Evolutionary conservation across 495 filamentous ascomycete species (phyloP).

Genomic region (Aspergillus indologenus): DNA sequence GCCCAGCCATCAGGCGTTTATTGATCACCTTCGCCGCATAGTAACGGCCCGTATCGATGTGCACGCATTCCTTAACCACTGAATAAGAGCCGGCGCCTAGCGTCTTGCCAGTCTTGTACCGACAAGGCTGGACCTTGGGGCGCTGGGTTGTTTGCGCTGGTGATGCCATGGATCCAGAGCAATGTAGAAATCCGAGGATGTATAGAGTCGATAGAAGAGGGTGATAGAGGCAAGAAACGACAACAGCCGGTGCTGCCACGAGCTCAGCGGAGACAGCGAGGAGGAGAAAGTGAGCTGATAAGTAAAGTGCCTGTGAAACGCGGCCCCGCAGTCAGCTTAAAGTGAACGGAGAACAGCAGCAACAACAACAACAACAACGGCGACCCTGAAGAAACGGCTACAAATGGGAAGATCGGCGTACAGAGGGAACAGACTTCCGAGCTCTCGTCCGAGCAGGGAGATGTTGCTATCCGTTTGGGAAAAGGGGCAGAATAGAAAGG

Average conservation of each 20-base stretch:
- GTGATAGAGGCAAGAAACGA: slow-evolving; percentile 2
- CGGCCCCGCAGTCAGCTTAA: slow-evolving; percentile 3
- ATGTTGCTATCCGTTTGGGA: neutral
- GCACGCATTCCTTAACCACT: slow-evolving; percentile 99
- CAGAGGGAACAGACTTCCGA: neutral
- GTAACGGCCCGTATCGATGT: slow-evolving; percentile 95
- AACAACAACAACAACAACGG: too few species aligned
- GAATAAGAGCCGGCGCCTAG: slow-evolving; percentile 95
- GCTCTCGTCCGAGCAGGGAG: neutral
- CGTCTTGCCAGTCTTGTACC: slow-evolving; percentile 99
- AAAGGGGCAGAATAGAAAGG: neutral
- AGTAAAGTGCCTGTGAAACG: slow-evolving; percentile 1
- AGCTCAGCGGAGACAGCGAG: neutral
- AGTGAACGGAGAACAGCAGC: neutral
- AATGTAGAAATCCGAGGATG: neutral
- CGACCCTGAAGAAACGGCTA: neutral
- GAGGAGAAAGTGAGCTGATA: neutral
- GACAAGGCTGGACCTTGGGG: slow-evolving; percentile 70
- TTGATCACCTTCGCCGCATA: slow-evolving; percentile 99
- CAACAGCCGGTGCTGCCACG: neutral
- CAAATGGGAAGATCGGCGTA: neutral
- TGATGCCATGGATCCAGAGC: slow-evolving; percentile 33
- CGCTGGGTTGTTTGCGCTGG: slow-evolving; percentile 38
- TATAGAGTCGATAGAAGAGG: neutral
- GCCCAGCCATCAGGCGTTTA: slow-evolving; percentile 93